Base-by-base conservation (phyloP, 306 rosid species). In the Sicyos baderoa region DNA sequence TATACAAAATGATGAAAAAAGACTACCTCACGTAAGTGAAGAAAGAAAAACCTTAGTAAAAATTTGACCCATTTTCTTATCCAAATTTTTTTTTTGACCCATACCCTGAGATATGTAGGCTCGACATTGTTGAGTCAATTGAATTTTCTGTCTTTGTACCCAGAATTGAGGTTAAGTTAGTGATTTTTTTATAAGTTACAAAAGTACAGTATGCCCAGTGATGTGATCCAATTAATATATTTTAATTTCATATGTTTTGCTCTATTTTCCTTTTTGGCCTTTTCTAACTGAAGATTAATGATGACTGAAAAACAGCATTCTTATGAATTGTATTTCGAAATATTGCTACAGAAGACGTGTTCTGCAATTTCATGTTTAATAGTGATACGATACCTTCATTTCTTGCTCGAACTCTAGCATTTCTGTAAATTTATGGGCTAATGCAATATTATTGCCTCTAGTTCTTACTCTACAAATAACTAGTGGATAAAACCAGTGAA, bases 201-300 rank as follows among this genome's bases (percentile, higher is more conserved):
- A 5, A 25, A 25, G 42, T 13, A 14, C 64, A 23, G 40, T 58
- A 14, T 25, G 64, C 45, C 65, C 3, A 40, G 51, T 18, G 68
- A 9, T 40, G 51, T 18, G 68, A 9, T 40, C 69, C 10, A 40
- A n/a, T 62, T 62, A 62, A 7, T 40, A 62, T 10, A 16, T 37
- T 17, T 61, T 61, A 37, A 7, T 37, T 14, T 35, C 7, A n/a
- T 62, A 37, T 3, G 50, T 17, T 37, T 62, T 62, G 27, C 27
- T 62, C 47, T 32, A 37, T 32, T 17, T 61, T 18, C 64, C 68
- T 61, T 35, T 37, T 25, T 23, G 63, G 63, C 42, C 37, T 57
- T 57, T 35, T 61, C 15, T 61, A 49, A 35, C 2, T 37, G 27
- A 40, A 37, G 68, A 37, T 22, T 15, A 27, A 16, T 29, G 45